Evolutionary conservation across 2,329 filamentous ascomycete genomes (phyloP).

Genomic region (Fusarium continuum): DNA sequence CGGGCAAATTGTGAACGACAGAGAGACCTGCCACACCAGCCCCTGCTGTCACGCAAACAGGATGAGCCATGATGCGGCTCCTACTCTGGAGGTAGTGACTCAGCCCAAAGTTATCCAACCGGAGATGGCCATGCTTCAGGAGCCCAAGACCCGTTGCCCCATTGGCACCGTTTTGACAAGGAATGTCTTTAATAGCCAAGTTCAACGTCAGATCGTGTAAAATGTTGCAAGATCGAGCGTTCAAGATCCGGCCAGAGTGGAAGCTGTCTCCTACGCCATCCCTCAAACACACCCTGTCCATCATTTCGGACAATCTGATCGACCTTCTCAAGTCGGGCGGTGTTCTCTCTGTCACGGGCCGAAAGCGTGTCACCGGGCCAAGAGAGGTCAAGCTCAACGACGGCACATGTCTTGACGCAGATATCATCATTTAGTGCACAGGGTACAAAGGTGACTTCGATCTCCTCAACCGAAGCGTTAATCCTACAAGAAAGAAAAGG

Average conservation of each 20-base stretch:
- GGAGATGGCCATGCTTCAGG: too few relatives aligned
- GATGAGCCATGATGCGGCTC: too few relatives aligned
- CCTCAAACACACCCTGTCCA: conserved; percentile 36
- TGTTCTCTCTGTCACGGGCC: conserved; percentile 46
- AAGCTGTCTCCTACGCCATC: conserved; percentile 40
- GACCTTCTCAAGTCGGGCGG: conserved; percentile 50
- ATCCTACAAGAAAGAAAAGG: conserved; percentile 41
- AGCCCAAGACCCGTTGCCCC: too few relatives aligned
- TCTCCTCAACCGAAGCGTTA: conserved; percentile 40
- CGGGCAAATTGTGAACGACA: too few relatives aligned
- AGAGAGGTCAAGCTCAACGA: conserved; percentile 44
- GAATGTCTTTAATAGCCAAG: conserved; percentile 30
- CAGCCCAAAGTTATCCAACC: too few relatives aligned
- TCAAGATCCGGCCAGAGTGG: conserved; percentile 44
- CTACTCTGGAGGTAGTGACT: too few relatives aligned
- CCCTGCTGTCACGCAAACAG: too few relatives aligned
- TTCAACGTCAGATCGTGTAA: too few relatives aligned
- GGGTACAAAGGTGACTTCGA: conserved; percentile 48
- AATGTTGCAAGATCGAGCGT: conserved; percentile 37
- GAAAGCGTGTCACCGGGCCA: conserved; percentile 39
- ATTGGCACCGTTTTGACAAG: background rate
- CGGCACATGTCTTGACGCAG: conserved; percentile 41
- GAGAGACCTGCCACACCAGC: too few relatives aligned
- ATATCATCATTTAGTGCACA: conserved; percentile 49
- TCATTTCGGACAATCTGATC: conserved; percentile 43